Evolutionary conservation across 2,329 filamentous ascomycete species (phyloP).

Genomic region (Trichoderma harzianum): DNA sequence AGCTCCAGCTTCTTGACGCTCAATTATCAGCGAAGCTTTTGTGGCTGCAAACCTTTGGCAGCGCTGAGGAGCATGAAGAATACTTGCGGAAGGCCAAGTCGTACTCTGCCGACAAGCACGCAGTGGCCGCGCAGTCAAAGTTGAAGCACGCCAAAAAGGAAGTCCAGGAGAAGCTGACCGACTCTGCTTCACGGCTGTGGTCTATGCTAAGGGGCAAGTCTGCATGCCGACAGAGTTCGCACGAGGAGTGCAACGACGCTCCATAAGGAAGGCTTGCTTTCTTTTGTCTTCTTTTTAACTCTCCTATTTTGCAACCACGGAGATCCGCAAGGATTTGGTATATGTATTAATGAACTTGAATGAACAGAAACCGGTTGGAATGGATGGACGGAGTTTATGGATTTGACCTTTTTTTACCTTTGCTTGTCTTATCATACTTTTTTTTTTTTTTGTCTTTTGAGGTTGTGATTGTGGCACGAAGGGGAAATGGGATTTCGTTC

Average conservation of each 20-base stretch:
- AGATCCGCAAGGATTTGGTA: neutral
- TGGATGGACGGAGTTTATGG: slow-evolving; percentile 13
- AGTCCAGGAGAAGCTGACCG: slow-evolving; percentile 28
- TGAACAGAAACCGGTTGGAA: neutral
- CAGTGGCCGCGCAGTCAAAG: slow-evolving; percentile 31
- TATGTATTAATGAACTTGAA: slow-evolving; percentile 9
- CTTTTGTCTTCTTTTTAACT: neutral
- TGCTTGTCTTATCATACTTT: neutral
- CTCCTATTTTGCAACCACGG: neutral
- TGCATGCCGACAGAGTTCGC: slow-evolving; percentile 18
- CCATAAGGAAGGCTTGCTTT: neutral
- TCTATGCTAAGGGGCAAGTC: slow-evolving; percentile 27
- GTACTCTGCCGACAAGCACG: slow-evolving; percentile 38
- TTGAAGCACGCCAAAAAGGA: slow-evolving; percentile 24
- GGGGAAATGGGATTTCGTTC: neutral
- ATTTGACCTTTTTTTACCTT: neutral
- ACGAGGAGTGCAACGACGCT: neutral
- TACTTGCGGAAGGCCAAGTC: slow-evolving; percentile 48
- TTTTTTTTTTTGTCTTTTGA: neutral
- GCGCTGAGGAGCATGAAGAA: slow-evolving; percentile 42
- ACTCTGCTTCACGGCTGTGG: slow-evolving; percentile 23
- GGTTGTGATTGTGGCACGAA: neutral
- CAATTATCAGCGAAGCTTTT: slow-evolving; percentile 55
- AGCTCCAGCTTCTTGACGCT: slow-evolving; percentile 48
- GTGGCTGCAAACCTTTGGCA: slow-evolving; percentile 55